Conservation (phyloP, 345 rosid genomes). For the Populus tremula region DNA sequence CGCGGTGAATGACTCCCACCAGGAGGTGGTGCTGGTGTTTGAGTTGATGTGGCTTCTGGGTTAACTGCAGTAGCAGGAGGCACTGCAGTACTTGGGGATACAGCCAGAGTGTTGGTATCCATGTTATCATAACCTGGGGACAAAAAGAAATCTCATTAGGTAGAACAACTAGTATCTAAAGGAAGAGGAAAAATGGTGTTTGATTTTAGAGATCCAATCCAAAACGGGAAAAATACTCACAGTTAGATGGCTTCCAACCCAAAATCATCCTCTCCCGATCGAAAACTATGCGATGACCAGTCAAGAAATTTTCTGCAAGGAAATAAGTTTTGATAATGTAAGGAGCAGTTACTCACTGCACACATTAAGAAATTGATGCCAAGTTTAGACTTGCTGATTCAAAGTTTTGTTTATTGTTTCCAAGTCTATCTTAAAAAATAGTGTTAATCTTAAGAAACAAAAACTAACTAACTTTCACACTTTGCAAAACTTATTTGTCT, state of each 20-base stretch:
- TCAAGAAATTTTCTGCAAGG: conserved; percentile 81
- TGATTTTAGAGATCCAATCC: not conserved
- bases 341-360: conserved; percentile 2
- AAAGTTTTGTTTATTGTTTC: too few relatives aligned
- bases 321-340: not conserved
- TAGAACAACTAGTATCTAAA: not conserved
- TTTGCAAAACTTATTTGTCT: not conserved
- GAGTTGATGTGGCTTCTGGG: conserved; percentile 57
- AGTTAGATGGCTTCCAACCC: conserved; percentile 68
- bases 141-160: not conserved
- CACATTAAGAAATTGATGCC: not conserved
- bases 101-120: conserved; percentile 32
- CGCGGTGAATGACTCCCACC: conserved; percentile 13
- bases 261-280: conserved; percentile 60
- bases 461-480: too few relatives aligned
- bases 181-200: not conserved
- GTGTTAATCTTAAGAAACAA: too few relatives aligned
- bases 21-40: conserved; percentile 23
- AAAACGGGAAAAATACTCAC: conserved; percentile 39
- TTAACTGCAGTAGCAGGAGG: conserved; percentile 58
- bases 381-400: too few relatives aligned
- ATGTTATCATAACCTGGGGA: conserved; percentile 40
- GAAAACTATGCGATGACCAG: conserved; percentile 61
- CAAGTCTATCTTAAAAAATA: too few relatives aligned
- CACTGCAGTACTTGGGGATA: conserved; percentile 36